phyloP scores from a whole-genome alignment of 192 early-diverging fungal species.

The Coemansia sp. region DNA sequence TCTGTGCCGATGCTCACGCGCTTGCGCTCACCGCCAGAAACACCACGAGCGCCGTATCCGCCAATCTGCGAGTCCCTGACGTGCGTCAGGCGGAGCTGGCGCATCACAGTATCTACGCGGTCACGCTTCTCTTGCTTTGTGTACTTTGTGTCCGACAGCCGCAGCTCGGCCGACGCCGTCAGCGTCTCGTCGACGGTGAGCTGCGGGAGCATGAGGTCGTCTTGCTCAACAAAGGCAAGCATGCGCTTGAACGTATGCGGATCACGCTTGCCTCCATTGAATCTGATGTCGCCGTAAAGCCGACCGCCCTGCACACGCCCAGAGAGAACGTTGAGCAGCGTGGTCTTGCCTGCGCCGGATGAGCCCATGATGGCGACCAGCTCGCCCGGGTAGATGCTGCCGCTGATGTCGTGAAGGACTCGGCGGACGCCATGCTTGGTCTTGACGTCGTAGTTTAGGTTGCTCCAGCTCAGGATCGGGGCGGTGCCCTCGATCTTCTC shows the following conservation, averaged over 20 bases:
- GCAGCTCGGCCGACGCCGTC: conserved; percentile 62
- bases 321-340: conserved; percentile 66
- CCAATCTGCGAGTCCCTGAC: conserved; percentile 53
- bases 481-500: too few species aligned
- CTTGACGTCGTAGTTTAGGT: conserved; percentile 9
- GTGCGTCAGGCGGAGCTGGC: conserved; percentile 56
- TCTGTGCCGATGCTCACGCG: conserved; percentile 38
- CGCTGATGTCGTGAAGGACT: conserved; percentile 60
- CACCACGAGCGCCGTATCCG: conserved; percentile 30
- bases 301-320: conserved; percentile 57
- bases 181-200: conserved; percentile 74
- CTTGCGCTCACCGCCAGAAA: conserved; percentile 52
- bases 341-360: conserved; percentile 79
- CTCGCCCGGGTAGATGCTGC: conserved; percentile 59
- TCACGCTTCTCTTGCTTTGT: conserved; percentile 41
- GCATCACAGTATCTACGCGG: conserved; percentile 60
- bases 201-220: conserved; percentile 48
- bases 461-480: conserved; percentile 11
- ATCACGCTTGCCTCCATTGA: conserved; percentile 41
- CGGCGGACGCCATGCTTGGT: not conserved
- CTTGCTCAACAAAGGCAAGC: conserved; percentile 47
- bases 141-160: conserved; percentile 55
- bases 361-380: conserved; percentile 83
- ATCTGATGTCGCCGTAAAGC: conserved; percentile 51
- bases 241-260: conserved; percentile 41